Evolutionary conservation across 192 early-diverging fungal genomes (phyloP), one percentile per base, ranked within the genome.

Genomic region (Neocallimastix lanati): DNA sequence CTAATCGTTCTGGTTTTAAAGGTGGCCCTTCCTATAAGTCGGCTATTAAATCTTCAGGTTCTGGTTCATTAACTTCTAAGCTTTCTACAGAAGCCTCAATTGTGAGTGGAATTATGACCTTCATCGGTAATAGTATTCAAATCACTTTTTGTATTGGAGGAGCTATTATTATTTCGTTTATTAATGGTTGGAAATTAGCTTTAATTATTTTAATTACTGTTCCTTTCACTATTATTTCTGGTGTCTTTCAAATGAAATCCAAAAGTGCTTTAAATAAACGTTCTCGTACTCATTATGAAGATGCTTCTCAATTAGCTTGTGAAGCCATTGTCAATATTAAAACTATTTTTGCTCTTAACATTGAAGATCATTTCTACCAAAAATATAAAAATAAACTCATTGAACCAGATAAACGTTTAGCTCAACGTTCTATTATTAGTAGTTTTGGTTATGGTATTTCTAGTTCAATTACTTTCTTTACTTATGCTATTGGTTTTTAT

Each of bases 281-380:
- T 77, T 15, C 78, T 30, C n/a, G 76, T 27, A 28, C 13, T 28
- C 25, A 21, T 0, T 94, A 96, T 85, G 92, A 94, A 81, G 81
- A 86, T 30, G 90, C 92, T 25, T 94, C 92, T 79, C 91, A 95
- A 83, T 89, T 94, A 79, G 94, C 95, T 29, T 87, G 89, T 81
- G 94, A 98, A 85, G 92, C 94, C 12, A 92, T 96, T 33, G 83
- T 88, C 27, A 91, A 93, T 78, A 92, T 98, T 29, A 93, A 94
- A 76, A 98, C 96, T 2, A 93, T 98, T 28, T 89, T 92, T 33
- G 86, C 94, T 12, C 87, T 98, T 33, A 92, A 88, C 21, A 88
- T 91, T 77, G 76, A 27, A n/a, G 78, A 37, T 77, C 77, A 28
- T 29, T 79, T 79, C 77, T 89, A 91, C 79, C 79, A 84, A 25